phyloP scores from a whole-genome alignment of 257 asterid genomes.

The Cinchona pubescens region DNA sequence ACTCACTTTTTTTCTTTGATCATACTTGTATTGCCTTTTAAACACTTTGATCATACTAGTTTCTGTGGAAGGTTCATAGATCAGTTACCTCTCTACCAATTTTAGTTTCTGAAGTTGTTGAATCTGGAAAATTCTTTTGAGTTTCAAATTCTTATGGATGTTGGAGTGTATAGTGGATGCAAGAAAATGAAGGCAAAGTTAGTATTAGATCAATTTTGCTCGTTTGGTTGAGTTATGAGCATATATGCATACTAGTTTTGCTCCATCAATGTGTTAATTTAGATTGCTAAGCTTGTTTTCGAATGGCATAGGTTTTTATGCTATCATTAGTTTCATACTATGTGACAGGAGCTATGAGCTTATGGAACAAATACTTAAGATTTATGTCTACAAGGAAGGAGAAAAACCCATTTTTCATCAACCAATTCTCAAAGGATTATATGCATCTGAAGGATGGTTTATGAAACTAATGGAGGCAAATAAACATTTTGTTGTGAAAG shows the following conservation, averaged over 20 bases:
- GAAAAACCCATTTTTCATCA: slow-evolving; percentile 84
- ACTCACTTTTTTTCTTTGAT: not conserved
- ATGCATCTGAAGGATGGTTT: slow-evolving; percentile 97
- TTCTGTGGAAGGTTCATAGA: no score
- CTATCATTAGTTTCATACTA: not conserved
- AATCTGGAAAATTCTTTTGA: not conserved
- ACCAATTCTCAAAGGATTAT: slow-evolving; percentile 70
- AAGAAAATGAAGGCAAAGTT: not conserved
- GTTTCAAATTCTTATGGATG: not conserved
- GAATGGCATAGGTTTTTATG: not conserved
- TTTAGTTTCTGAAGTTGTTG: not conserved
- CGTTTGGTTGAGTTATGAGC: not conserved
- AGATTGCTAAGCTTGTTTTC: not conserved
- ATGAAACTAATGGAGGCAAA: slow-evolving; percentile 91
- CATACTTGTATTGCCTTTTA: not conserved
- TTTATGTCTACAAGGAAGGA: slow-evolving; percentile 77
- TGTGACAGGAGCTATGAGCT: slow-evolving; percentile 76
- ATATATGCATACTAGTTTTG: not conserved
- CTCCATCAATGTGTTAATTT: not conserved
- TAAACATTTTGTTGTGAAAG: slow-evolving; percentile 61
- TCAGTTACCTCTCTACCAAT: not conserved
- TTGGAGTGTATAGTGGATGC: not conserved
- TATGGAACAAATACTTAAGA: slow-evolving; percentile 68
- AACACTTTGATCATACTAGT: no score
- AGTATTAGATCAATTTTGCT: not conserved